A percentile compares a stretch with the other conserved stretches of the same genome.
phyloP scores from a whole-genome alignment of 352 stramenopile species.

The Phytophthora pluvialis region DNA sequence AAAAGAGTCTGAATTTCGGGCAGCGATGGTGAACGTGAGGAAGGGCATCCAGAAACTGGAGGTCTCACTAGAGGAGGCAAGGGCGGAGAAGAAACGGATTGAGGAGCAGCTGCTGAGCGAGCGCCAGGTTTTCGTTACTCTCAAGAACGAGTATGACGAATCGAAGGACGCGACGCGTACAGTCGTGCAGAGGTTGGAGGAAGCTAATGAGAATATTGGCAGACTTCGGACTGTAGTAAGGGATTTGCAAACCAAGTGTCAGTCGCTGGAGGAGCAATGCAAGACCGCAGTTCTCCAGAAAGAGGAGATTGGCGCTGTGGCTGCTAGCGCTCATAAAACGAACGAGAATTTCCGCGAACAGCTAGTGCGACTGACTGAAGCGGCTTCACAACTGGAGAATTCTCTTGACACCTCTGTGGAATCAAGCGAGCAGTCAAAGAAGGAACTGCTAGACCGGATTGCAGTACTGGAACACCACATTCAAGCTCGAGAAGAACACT shows the following conservation, averaged over 20 bases:
- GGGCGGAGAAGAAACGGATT: constrained; percentile 52
- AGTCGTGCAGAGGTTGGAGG: constrained; percentile 63
- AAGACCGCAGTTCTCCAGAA: constrained; percentile 23
- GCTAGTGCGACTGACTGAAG: constrained; percentile 26
- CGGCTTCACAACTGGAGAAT: constrained; percentile 30
- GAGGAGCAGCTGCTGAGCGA: constrained; percentile 62
- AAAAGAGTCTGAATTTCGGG: constrained; percentile 71
- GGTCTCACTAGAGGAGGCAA: constrained; percentile 48
- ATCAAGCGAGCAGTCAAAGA: constrained; percentile 35
- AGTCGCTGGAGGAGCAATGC: constrained; percentile 40
- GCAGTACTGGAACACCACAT: constrained; percentile 41
- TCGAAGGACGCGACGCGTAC: constrained; percentile 49
- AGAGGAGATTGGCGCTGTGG: constrained; percentile 17
- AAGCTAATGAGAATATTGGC: constrained; percentile 74
- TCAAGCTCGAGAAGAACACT: constrained; percentile 29
- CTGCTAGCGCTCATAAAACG: constrained; percentile 15
- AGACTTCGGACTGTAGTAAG: constrained; percentile 61
- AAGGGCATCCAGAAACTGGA: constrained; percentile 81
- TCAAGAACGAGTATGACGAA: constrained; percentile 65
- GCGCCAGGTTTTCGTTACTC: constrained; percentile 53
- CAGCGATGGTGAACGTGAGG: constrained; percentile 76
- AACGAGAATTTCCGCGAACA: constrained; percentile 36
- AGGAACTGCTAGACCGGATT: constrained; percentile 41
- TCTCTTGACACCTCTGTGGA: constrained; percentile 42
- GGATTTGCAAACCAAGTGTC: constrained; percentile 42